phyloP scores from a whole-genome alignment of 345 rosid genomes.

The Barbarea vulgaris region DNA sequence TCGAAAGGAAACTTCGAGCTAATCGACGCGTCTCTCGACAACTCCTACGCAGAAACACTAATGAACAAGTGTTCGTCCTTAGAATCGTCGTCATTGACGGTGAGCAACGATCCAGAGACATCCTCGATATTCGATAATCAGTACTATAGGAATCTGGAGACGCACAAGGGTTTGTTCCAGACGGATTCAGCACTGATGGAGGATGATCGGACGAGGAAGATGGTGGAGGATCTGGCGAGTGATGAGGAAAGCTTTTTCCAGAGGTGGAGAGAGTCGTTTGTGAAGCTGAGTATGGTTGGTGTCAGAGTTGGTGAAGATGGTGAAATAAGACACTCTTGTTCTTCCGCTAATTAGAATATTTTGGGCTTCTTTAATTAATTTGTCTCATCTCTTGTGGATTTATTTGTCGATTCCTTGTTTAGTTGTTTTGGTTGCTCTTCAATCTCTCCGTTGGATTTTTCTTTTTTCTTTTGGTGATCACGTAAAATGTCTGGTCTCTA shows the following conservation, averaged over 20 bases:
- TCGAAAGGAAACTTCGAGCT: constrained; percentile 49
- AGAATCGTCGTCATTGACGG: constrained; percentile 50
- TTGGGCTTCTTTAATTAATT: not conserved
- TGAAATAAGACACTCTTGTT: constrained; percentile 66
- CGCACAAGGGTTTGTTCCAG: constrained; percentile 65
- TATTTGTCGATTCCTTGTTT: not conserved
- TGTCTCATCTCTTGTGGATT: not conserved
- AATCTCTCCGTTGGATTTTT: not conserved
- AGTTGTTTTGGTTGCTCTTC: not conserved
- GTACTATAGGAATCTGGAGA: constrained; percentile 55
- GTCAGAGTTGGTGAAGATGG: constrained; percentile 60
- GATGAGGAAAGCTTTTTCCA: constrained; percentile 56
- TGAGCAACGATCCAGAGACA: constrained; percentile 61
- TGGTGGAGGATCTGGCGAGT: constrained; percentile 54
- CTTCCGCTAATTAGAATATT: constrained; percentile 26
- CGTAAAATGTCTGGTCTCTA: not conserved
- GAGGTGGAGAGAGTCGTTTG: constrained; percentile 67
- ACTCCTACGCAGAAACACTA: constrained; percentile 50
- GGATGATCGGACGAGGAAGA: constrained; percentile 52
- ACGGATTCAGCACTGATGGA: constrained; percentile 61
- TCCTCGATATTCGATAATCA: constrained; percentile 61
- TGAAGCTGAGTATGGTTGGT: constrained; percentile 64
- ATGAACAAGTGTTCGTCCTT: constrained; percentile 53
- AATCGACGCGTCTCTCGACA: constrained; percentile 57
- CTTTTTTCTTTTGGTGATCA: not conserved